Evolutionary conservation across 768 basidiomycete species (phyloP), one percentile per base, ranked within the genome.

Genomic region (Suillus paluster): DNA sequence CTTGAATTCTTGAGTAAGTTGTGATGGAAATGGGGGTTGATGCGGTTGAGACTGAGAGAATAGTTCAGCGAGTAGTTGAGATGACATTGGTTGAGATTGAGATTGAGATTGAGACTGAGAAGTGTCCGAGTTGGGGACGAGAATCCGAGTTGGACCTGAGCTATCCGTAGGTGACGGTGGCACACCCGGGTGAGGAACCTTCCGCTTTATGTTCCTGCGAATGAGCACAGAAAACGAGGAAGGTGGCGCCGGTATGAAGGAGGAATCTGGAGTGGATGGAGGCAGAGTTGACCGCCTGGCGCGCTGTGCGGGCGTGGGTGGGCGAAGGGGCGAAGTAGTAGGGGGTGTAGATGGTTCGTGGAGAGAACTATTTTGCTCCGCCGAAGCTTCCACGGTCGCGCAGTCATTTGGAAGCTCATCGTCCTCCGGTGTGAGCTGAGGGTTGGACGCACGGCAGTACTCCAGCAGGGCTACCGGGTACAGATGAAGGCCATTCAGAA

Each of bases 121-220:
- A 1, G 80, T 78, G 64, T 88, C 85, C 11, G 86, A 85, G 66
- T 86, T 83, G 4, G 85, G 84, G 9, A 79, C 86, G 25, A 87
- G 70, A n/a, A 87, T 77, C 19, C 75, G 77, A 34, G 70, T 77
- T 6, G 79, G 74, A 25, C 78, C 81, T 57, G 71, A 65, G 39
- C 70, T 70, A 61, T 70, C 69, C 41, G 77, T 69, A 53, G 67
- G 67, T 25, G 80, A 75, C 61, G 72, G 75, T 5, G 72, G 70
- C 25, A 67, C 57, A 52, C 67, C 65, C 9, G 86, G 82, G 8
- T 77, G 79, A 52, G 81, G 81, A 33, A 86, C 80, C 68, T 79
- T 84, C 46, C 84, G 81, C 36, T 73, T 71, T 5, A 80, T 70
- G 39, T 65, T 68, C 46, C 63, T 70, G 42, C 72, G 73, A 33